phyloP scores from a whole-genome alignment of 345 rosid genomes.

The Heritiera littoralis region DNA sequence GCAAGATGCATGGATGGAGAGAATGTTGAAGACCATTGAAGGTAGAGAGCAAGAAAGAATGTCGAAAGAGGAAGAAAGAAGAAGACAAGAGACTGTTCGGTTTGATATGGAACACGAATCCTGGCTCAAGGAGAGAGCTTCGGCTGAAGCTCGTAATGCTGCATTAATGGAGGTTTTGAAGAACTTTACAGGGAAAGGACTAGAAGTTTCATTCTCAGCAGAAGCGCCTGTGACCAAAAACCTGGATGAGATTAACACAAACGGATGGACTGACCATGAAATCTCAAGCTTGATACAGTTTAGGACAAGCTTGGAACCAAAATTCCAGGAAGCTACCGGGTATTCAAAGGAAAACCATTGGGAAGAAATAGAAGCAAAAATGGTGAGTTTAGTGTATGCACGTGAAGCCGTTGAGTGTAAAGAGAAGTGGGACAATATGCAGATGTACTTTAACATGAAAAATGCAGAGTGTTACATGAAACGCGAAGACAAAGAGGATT shows the following conservation, averaged over 20 bases:
- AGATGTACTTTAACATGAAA: conserved; percentile 32
- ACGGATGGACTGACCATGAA: conserved; percentile 45
- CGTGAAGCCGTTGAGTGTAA: conserved; percentile 35
- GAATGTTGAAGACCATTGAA: conserved; percentile 51
- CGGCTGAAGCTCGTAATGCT: conserved; percentile 52
- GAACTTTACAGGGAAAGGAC: conserved; percentile 26
- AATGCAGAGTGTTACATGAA: conserved; percentile 36
- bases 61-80: conserved; percentile 54
- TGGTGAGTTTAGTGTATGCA: conserved; percentile 44
- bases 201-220: not conserved
- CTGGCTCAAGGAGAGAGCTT: conserved; percentile 56
- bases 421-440: conserved; percentile 49
- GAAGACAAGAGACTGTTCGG: conserved; percentile 46
- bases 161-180: conserved; percentile 48
- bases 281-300: conserved; percentile 41
- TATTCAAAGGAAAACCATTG: conserved; percentile 32
- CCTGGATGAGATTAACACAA: not conserved
- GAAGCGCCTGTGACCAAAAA: not conserved
- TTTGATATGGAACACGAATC: conserved; percentile 42
- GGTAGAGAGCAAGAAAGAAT: conserved; percentile 51
- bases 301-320: conserved; percentile 38
- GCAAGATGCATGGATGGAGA: conserved; percentile 68
- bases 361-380: conserved; percentile 48
- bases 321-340: conserved; percentile 33
- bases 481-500: conserved; percentile 31